Evolutionary conservation across 208 protist species (phyloP), one percentile per base, ranked within the genome.

Genomic region (Leishmania guyanensis): DNA sequence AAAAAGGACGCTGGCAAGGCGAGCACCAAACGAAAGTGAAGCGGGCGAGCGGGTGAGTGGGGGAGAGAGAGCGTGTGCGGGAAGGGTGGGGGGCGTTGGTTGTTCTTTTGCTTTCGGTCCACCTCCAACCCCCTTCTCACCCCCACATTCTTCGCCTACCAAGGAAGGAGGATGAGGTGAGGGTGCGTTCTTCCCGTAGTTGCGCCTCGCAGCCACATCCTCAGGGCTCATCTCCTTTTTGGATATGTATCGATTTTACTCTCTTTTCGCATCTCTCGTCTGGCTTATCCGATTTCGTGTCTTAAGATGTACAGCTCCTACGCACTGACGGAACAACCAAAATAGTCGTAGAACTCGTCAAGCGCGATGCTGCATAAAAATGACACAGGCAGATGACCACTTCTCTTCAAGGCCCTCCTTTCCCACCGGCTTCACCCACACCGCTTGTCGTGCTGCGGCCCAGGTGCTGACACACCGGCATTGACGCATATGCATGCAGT

Each of bases 1-100:
- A 94, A 93, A 84, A 90, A 85, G 46, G 82, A 85, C 3, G n/a
- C 46, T 5, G 71, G 72, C 0, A 85, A 82, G 72, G 43, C 71
- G 1, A 76, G 46, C 77, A 46, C 10, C 10, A 85, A 75, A 46
- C 79, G 74, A 43, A 85, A 79, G 46, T 81, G 43, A 48, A 20
- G 14, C 54, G 9, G 17, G 51, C 39, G 71, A 46, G 36, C 36
- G n/a, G 51, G 12, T 20, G 48, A 9, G 72, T 12, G 16, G 14
- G 12, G n/a, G 17, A 48, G 9, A 51, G 22, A 46, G 43, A 46
- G 43, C 43, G 43, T 46, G 43, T 46, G 72, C 14, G 51, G 22
- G 70, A n/a, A 14, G 50, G 12, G 48, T 20, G 48, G 26, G 33
- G 33, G 26, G 9, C 29, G 46, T 20, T 54, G 22, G 62, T 33